Evolutionary conservation across 2,329 filamentous ascomycete genomes (phyloP).

Genomic region (Sclerotinia sclerotiorum): DNA sequence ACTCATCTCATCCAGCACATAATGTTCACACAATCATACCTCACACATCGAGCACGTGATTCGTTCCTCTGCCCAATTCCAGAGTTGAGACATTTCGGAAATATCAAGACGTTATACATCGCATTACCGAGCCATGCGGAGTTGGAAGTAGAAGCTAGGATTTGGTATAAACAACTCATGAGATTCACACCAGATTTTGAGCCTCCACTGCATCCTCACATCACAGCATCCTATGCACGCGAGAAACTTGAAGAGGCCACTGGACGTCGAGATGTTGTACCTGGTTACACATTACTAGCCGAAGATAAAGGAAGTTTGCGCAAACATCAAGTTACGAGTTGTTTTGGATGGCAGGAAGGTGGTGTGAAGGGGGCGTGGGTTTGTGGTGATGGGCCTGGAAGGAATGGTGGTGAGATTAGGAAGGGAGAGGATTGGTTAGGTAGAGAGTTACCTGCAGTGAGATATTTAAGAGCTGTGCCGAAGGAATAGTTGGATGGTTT

Average conservation of each 20-base stretch:
- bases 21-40: slow-evolving; percentile 19
- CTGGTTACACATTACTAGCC: neutral
- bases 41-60: neutral
- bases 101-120: slow-evolving; percentile 16
- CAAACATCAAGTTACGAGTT: slow-evolving; percentile 20
- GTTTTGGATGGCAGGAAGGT: slow-evolving; percentile 20
- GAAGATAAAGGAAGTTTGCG: neutral
- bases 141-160: neutral
- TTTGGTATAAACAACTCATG: slow-evolving; percentile 17
- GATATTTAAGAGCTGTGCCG: slow-evolving; percentile 7
- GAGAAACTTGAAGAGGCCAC: neutral
- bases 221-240: neutral
- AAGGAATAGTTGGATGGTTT: neutral
- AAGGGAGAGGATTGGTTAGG: slow-evolving; percentile 10
- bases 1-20: slow-evolving; percentile 9
- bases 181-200: neutral
- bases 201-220: neutral
- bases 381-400: slow-evolving; percentile 2
- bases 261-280: slow-evolving; percentile 6
- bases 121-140: slow-evolving; percentile 1
- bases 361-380: slow-evolving; percentile 13
- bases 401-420: neutral
- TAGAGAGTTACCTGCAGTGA: slow-evolving; percentile 4
- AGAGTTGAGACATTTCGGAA: neutral
- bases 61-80: slow-evolving; percentile 16